Base-by-base conservation (phyloP, 2,329 filamentous ascomycete genomes). In the Penicillium sp. region DNA sequence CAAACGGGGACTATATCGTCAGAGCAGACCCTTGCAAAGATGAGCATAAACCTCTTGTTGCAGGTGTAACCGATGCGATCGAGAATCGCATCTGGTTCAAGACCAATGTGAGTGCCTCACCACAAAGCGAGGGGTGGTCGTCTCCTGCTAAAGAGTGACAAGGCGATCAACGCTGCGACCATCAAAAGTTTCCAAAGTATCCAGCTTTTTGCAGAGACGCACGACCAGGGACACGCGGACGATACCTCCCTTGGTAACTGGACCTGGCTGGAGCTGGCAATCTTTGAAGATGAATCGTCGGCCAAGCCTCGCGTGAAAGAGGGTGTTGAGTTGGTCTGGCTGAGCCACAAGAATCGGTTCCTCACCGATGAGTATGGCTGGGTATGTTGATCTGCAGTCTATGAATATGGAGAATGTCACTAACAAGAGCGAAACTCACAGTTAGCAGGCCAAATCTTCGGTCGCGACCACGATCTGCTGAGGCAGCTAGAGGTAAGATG, bases 221-320 rank as follows among this genome's bases (percentile, higher is more conserved):
- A 50, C 19, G 47, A 50, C n/a, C 47, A 50, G 31, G 47, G 47
- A 0, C 47, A 37, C 10, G 40, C 33, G 14, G 51, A 55, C 40
- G 16, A 58, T 47, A 10, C 22, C 2, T 52, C 55, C 14, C n/a
- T 46, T 6, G 56, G 51, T 5, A 58, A 58, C 22, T 55, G 56
- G 51, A 58, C 56, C 3, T 58, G 56, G 56, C 53, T 58, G 3
- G 56, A 58, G 27, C 5, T 58, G 10, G 56, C 56, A 18, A 55
- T 58, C 24, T 46, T 55, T 39, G 56, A 58, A 33, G 39, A 55
- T 31, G 50, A 58, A n/a, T 40, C 51, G 6, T 39, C 51, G 4
- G 43, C 43, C n/a, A 31, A 22, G 14, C 46, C 56, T 31, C 35
- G 41, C 18, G 19, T 55, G 39, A 55, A 49, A 13, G 35, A 58